These are phyloP conservation scores for Venustampulla echinocandica DNA, from an alignment of 495 filamentous ascomycete species.

Conservation along the genomic window DNA sequence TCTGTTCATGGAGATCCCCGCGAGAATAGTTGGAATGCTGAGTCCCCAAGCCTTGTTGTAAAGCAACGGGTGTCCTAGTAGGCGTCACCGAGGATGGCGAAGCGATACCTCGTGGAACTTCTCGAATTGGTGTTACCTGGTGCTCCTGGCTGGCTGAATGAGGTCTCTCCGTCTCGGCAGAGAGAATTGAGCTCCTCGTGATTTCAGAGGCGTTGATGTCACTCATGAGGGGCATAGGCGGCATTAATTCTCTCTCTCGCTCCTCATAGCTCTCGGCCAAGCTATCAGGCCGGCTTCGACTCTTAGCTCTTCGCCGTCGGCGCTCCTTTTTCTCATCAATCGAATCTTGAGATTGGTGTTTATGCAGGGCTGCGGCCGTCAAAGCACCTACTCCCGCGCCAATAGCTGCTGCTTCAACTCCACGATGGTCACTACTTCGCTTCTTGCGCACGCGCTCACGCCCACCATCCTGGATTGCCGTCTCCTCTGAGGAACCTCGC, in stretches of 20 bases:
- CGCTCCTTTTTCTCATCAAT: constrained; percentile 43
- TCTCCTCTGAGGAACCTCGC: constrained; percentile 29
- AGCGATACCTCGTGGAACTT: constrained; percentile 44
- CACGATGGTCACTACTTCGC: constrained; percentile 45
- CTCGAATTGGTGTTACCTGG: constrained; percentile 42
- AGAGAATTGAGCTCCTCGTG: constrained; percentile 81
- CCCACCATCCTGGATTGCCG: constrained; percentile 43
- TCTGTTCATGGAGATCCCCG: constrained; percentile 40
- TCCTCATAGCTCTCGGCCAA: constrained; percentile 34
- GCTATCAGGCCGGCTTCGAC: constrained; percentile 46
- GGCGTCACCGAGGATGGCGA: constrained; percentile 49
- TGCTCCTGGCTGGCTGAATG: constrained; percentile 45
- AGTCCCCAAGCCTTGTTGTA: constrained; percentile 33
- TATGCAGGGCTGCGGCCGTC: constrained; percentile 54
- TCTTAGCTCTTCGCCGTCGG: constrained; percentile 37
- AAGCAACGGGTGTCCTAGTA: constrained; percentile 33
- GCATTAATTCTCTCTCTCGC: constrained; percentile 22
- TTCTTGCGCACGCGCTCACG: constrained; percentile 43
- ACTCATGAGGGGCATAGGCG: constrained; percentile 76
- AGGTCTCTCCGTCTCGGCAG: constrained; percentile 66
- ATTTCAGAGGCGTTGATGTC: constrained; percentile 75
- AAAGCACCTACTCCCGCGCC: constrained; percentile 47
- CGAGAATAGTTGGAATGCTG: constrained; percentile 53
- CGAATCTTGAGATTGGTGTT: constrained; percentile 56
- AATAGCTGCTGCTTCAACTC: constrained; percentile 46